These are phyloP conservation scores for Pistacia atlantica DNA, from an alignment of 345 rosid species.

Conservation along the genomic window DNA sequence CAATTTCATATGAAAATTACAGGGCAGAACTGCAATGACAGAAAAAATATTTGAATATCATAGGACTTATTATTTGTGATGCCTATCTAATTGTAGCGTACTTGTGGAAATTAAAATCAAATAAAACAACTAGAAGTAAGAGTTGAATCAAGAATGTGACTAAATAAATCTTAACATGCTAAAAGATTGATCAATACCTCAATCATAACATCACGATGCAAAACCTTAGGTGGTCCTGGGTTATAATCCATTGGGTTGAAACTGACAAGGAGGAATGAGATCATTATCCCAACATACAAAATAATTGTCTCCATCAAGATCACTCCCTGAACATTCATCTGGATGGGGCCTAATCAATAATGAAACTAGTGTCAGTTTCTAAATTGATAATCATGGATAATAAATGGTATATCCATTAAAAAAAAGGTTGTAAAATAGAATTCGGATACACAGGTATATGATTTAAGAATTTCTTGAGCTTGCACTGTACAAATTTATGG, in stretches of 20 bases:
- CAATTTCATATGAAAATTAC: no score
- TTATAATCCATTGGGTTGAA: slow-evolving; percentile 49
- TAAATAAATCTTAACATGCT: no score
- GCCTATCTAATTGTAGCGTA: no score
- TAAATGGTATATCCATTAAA: background rate
- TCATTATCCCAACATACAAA: slow-evolving; percentile 49
- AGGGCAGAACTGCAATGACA: no score
- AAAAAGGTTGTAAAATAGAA: background rate
- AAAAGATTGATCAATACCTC: slow-evolving; percentile 30
- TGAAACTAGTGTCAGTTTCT: slow-evolving; percentile 5
- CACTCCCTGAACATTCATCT: slow-evolving; percentile 56
- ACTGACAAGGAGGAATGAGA: slow-evolving; percentile 34
- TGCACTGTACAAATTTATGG: no score
- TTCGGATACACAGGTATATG: no score
- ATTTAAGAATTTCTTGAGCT: no score
- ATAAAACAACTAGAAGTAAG: no score
- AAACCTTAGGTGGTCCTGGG: slow-evolving; percentile 25
- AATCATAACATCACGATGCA: slow-evolving; percentile 46
- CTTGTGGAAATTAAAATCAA: no score
- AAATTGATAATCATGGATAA: background rate
- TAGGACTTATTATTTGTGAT: no score
- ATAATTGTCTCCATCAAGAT: slow-evolving; percentile 49
- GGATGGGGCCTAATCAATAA: slow-evolving; percentile 40
- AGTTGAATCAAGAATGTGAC: no score
- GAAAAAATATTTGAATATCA: no score